A percentile compares a stretch with the other conserved stretches of the same genome.
Conservation (phyloP, 169 alveolate genomes). For the Plasmodium fragile region DNA sequence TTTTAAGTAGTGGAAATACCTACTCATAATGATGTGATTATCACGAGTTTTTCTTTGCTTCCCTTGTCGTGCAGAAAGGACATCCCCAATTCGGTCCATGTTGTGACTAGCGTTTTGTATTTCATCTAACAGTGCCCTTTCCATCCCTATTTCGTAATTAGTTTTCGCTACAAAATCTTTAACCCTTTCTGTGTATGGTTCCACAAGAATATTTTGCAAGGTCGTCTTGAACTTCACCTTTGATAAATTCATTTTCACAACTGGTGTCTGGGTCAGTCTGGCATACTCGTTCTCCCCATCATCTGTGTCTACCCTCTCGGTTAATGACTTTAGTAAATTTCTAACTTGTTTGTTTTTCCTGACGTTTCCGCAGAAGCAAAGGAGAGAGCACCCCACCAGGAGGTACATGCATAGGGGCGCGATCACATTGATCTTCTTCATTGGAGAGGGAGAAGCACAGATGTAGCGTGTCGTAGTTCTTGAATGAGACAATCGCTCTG, state of each 20-base stretch:
- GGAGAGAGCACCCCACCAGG: not conserved
- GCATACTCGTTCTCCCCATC: slow-evolving; percentile 74
- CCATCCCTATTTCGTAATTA: slow-evolving; percentile 43
- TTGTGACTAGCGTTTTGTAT: slow-evolving; percentile 40
- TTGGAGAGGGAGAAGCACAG: not conserved
- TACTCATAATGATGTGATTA: not conserved
- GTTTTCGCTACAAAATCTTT: slow-evolving; percentile 31
- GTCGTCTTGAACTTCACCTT: slow-evolving; percentile 38
- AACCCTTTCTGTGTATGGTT: slow-evolving; percentile 61
- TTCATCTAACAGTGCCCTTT: slow-evolving; percentile 42
- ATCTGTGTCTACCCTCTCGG: slow-evolving; percentile 45
- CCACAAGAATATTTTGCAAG: slow-evolving; percentile 51
- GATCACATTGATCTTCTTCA: not conserved
- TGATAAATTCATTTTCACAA: slow-evolving; percentile 31
- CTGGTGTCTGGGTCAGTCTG: slow-evolving; percentile 68
- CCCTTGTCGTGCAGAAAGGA: slow-evolving; percentile 7
- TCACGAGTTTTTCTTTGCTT: not conserved
- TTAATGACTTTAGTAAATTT: slow-evolving; percentile 37
- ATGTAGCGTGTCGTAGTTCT: not conserved
- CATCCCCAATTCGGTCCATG: not conserved
- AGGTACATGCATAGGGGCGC: not conserved
- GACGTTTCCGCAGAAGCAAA: slow-evolving; percentile 19
- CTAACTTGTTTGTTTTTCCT: slow-evolving; percentile 31
- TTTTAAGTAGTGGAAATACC: slow-evolving; percentile 30
- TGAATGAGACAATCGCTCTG: not conserved